These are phyloP conservation scores for Tolypocladium cylindrosporum DNA, from an alignment of 2,329 filamentous ascomycete genomes.

Conservation along the genomic window DNA sequence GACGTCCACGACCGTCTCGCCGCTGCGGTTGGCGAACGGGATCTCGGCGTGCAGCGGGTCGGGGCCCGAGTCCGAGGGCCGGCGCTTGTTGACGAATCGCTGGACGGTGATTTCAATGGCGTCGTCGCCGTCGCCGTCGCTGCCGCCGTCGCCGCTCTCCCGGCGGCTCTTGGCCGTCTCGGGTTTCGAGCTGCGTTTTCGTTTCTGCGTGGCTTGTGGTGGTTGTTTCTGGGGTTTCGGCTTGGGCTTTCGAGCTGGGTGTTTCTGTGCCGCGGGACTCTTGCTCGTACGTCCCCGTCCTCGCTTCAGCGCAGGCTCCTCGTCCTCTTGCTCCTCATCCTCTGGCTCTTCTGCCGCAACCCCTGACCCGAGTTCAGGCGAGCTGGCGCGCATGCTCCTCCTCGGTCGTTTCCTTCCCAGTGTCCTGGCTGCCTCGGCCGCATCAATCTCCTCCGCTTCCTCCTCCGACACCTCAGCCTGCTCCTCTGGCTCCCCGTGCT, in stretches of 20 bases:
- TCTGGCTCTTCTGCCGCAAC: slow-evolving; percentile 16
- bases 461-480: slow-evolving; percentile 12
- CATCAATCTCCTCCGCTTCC: slow-evolving; percentile 33
- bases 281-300: slow-evolving; percentile 22
- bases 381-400: slow-evolving; percentile 23
- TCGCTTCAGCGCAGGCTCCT: slow-evolving; percentile 21
- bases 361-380: slow-evolving; percentile 30
- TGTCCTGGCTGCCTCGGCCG: slow-evolving; percentile 28
- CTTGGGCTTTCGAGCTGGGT: slow-evolving; percentile 17
- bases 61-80: slow-evolving; percentile 28
- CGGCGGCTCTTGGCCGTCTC: slow-evolving; percentile 9
- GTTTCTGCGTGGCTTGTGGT: neutral
- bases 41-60: slow-evolving; percentile 41
- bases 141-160: slow-evolving; percentile 11
- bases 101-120: slow-evolving; percentile 49
- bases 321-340: too few species aligned
- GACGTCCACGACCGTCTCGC: slow-evolving; percentile 54
- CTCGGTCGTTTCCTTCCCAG: slow-evolving; percentile 34
- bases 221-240: neutral
- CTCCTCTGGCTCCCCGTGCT: slow-evolving; percentile 4
- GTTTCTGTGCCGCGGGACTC: slow-evolving; percentile 34
- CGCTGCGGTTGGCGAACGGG: slow-evolving; percentile 40
- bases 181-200: slow-evolving; percentile 1
- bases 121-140: slow-evolving; percentile 11
- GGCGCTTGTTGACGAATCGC: slow-evolving; percentile 40